phyloP scores from a whole-genome alignment of 331 rosid species.

The Telfairia occidentalis region DNA sequence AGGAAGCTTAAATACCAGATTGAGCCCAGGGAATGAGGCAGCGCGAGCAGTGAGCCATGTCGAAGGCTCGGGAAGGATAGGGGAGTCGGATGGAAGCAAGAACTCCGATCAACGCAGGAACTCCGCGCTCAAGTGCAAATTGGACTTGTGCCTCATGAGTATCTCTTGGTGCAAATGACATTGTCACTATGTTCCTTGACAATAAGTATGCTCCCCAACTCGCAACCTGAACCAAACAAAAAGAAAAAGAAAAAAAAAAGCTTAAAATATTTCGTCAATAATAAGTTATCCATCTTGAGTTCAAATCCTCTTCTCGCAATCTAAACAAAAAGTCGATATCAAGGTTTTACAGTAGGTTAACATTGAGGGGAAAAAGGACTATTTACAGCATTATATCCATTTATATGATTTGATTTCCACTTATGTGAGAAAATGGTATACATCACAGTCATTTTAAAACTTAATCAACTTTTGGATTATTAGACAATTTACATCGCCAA shows the following conservation, averaged over 20 bases:
- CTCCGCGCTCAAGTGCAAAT: constrained; percentile 93
- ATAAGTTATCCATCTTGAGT: too few relatives aligned
- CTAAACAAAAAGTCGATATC: too few relatives aligned
- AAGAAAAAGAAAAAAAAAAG: background rate
- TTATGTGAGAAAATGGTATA: too few relatives aligned
- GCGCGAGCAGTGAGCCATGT: constrained; percentile 97
- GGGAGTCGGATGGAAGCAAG: constrained; percentile 85
- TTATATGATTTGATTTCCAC: too few relatives aligned
- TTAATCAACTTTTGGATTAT: background rate
- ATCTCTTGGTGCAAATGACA: constrained; percentile 94
- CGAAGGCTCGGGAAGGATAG: constrained; percentile 91
- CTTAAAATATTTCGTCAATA: too few relatives aligned
- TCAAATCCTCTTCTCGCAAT: too few relatives aligned
- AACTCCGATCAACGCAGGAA: constrained; percentile 86
- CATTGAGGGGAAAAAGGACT: too few relatives aligned
- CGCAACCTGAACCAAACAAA: constrained; percentile 53
- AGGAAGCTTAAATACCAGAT: constrained; percentile 35
- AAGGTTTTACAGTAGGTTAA: too few relatives aligned
- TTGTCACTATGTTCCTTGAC: constrained; percentile 59
- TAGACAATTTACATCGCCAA: background rate
- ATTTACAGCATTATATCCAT: background rate
- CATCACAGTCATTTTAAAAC: background rate
- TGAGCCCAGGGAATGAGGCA: constrained; percentile 97
- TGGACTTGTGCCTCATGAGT: constrained; percentile 90
- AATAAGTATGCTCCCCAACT: constrained; percentile 92